phyloP scores from a whole-genome alignment of 163 green algal species.

The Chloromonas sp. region DNA sequence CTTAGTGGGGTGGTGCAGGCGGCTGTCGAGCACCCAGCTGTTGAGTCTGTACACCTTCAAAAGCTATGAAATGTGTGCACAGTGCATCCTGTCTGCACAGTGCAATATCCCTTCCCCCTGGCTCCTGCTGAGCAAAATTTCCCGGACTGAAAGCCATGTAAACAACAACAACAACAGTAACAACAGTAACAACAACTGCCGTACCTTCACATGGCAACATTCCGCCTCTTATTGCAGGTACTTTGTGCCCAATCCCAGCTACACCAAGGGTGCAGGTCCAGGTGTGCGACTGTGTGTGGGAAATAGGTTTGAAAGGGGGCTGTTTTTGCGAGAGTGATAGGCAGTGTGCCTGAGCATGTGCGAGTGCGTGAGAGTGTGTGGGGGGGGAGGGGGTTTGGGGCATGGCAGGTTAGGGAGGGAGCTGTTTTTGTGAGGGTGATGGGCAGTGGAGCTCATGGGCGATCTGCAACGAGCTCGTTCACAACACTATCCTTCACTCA shows the following conservation, averaged over 20 bases:
- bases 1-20: too few relatives aligned
- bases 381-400: not conserved
- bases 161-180: not conserved
- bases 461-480: not conserved
- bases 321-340: too few relatives aligned
- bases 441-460: not conserved
- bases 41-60: too few relatives aligned
- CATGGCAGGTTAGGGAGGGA: not conserved
- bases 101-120: not conserved
- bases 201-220: not conserved
- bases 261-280: not conserved
- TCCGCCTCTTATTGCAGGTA: conserved; percentile 17
- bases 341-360: too few relatives aligned
- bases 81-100: not conserved
- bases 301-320: too few relatives aligned
- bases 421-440: not conserved
- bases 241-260: conserved; percentile 43
- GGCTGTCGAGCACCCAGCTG: too few relatives aligned
- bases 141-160: not conserved
- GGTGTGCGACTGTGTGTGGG: not conserved
- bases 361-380: too few relatives aligned
- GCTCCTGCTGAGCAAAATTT: too few relatives aligned
- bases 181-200: not conserved
- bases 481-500: not conserved
- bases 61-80: too few relatives aligned